A percentile compares a stretch with the other conserved stretches of the same genome.
These are phyloP conservation scores for Chaetomiaceae sp. DNA, from an alignment of 2,329 filamentous ascomycete species.

Conservation along the genomic window DNA sequence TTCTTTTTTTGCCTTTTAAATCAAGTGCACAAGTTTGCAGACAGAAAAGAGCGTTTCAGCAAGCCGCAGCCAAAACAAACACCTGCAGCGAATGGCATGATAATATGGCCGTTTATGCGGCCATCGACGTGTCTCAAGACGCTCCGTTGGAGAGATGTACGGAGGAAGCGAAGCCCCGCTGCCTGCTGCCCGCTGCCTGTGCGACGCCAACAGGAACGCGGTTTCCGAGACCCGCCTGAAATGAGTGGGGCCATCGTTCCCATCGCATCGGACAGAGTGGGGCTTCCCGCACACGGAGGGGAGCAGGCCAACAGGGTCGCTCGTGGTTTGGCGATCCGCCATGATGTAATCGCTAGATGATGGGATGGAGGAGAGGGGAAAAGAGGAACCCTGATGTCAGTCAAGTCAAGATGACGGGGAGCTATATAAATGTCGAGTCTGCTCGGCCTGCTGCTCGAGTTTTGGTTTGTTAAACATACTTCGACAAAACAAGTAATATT, in stretches of 20 bases:
- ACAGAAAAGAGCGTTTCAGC: slow-evolving; percentile 1
- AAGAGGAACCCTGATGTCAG: slow-evolving; percentile 16
- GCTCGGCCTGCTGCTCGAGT: background rate
- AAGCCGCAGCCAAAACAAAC: slow-evolving; percentile 5
- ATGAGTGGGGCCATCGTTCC: no score
- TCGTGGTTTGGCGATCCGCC: slow-evolving; percentile 4
- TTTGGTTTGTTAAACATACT: no score
- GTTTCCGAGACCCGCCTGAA: background rate
- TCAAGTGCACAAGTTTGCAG: no score
- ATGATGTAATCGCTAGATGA: slow-evolving; percentile 25
- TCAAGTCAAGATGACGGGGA: no score
- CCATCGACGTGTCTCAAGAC: background rate
- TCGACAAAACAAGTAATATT: no score
- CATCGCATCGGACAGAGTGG: background rate
- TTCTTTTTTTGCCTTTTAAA: no score
- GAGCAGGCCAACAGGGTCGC: background rate
- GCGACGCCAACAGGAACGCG: no score
- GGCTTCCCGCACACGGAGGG: background rate
- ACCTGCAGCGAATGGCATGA: slow-evolving; percentile 5
- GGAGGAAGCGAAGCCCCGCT: slow-evolving; percentile 4
- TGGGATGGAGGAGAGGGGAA: slow-evolving; percentile 6
- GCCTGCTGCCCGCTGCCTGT: no score
- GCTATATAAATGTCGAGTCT: slow-evolving; percentile 3
- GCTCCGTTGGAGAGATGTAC: background rate
- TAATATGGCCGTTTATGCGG: slow-evolving; percentile 23